Conservation (phyloP, 495 filamentous ascomycete species). For the Aspergillus coremiiformis region DNA sequence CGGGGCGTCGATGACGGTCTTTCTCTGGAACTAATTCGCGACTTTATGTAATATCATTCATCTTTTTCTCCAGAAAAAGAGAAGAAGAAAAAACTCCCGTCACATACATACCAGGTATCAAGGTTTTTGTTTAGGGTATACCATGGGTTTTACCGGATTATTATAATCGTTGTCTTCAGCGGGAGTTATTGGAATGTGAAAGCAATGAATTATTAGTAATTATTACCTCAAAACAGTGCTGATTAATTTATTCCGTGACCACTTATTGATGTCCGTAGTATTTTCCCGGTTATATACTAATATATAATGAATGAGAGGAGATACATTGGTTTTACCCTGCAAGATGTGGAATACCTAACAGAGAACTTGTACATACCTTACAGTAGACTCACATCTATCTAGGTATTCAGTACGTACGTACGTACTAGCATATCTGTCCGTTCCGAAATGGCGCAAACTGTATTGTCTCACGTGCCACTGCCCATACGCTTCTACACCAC, state of each 20-base stretch:
- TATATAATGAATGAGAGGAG: too few relatives aligned
- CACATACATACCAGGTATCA: neutral
- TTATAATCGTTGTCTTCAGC: neutral
- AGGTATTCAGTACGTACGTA: too few relatives aligned
- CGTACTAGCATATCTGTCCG: conserved; percentile 21
- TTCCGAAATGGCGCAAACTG: neutral
- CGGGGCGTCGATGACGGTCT: neutral
- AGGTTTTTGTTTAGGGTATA: neutral
- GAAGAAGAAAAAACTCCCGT: neutral
- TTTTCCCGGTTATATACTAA: too few relatives aligned
- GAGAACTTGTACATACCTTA: neutral
- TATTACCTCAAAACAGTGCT: conserved; percentile 1
- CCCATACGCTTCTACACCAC: too few relatives aligned
- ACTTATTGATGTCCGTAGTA: neutral
- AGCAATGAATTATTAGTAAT: conserved; percentile 1
- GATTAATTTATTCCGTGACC: neutral
- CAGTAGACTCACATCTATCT: neutral
- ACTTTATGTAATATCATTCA: neutral
- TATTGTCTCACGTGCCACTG: conserved; percentile 15
- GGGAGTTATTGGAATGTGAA: conserved; percentile 4
- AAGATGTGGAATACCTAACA: too few relatives aligned
- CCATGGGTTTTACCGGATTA: neutral
- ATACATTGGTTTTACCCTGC: too few relatives aligned
- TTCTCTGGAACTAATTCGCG: neutral
- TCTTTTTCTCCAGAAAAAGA: too few relatives aligned